A percentile compares a stretch with the other conserved stretches of the same genome.
These are phyloP conservation scores for Fusarium decemcellulare DNA, from an alignment of 2,329 filamentous ascomycete species.

Conservation along the genomic window DNA sequence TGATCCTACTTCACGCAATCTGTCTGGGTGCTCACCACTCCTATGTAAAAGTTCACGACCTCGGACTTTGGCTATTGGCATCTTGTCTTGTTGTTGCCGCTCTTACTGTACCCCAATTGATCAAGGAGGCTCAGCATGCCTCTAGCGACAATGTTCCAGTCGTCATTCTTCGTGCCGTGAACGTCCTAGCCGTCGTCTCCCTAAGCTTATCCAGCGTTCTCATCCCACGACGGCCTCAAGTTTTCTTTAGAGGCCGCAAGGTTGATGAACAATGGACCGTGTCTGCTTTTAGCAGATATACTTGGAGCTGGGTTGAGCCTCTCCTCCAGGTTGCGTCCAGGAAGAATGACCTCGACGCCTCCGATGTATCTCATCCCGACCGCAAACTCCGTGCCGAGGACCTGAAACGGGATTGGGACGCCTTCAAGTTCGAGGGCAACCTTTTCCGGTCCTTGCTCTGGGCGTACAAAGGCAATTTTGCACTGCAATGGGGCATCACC, in stretches of 20 bases:
- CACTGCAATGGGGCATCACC: conserved; percentile 72
- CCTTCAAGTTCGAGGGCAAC: conserved; percentile 59
- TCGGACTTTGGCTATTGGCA: conserved; percentile 66
- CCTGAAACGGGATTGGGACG: conserved; percentile 65
- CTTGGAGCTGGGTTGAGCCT: conserved; percentile 73
- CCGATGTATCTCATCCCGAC: conserved; percentile 74
- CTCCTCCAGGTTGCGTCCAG: conserved; percentile 69
- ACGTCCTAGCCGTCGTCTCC: conserved; percentile 61
- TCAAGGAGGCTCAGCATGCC: conserved; percentile 50
- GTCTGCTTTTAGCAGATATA: conserved; percentile 73
- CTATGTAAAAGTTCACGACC: conserved; percentile 66
- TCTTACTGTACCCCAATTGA: conserved; percentile 62
- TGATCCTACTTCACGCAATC: conserved; percentile 67
- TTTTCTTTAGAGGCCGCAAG: conserved; percentile 69
- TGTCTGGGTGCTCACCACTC: conserved; percentile 64
- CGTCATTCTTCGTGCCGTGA: conserved; percentile 61
- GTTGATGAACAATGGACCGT: conserved; percentile 76
- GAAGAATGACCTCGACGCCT: conserved; percentile 72
- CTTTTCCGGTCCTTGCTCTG: conserved; percentile 74
- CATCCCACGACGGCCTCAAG: conserved; percentile 77
- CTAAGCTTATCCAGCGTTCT: conserved; percentile 65
- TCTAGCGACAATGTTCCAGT: conserved; percentile 55
- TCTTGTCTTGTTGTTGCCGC: conserved; percentile 62
- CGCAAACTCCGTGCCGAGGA: conserved; percentile 67
- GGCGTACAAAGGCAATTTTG: conserved; percentile 69